Evolutionary conservation across 139 green algal genomes (phyloP).

Genomic region (Tetratostichococcus sp.): DNA sequence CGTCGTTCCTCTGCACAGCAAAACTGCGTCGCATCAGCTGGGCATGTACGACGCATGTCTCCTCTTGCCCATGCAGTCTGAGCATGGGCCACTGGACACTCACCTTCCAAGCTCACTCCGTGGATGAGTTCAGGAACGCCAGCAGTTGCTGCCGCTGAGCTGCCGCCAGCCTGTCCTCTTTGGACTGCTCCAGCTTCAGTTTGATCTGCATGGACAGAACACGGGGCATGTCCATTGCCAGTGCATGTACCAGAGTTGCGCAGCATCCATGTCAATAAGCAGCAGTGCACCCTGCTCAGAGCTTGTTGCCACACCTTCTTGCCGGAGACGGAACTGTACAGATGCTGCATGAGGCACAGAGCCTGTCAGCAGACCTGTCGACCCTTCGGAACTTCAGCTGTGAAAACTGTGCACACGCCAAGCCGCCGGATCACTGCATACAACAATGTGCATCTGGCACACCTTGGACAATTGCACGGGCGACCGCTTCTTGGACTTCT

Average conservation of each 20-base stretch:
- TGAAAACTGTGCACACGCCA: not conserved
- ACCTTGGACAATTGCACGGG: constrained; percentile 17
- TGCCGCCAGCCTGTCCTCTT: constrained; percentile 1
- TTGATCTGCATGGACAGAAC: not conserved
- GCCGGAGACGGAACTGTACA: constrained; percentile 7
- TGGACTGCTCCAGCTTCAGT: constrained; percentile 5
- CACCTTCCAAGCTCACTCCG: no score
- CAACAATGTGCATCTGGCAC: no score
- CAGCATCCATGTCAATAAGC: not conserved
- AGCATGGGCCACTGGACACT: no score
- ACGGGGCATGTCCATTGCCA: not conserved
- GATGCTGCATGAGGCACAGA: not conserved
- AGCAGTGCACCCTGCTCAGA: not conserved
- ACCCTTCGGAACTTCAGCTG: no score
- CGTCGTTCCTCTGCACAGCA: not conserved
- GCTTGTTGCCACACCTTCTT: constrained; percentile 3
- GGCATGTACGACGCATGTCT: not conserved
- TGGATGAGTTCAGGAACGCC: not conserved
- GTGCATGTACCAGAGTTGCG: not conserved
- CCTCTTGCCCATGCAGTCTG: constrained; percentile 3
- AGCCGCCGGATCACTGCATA: not conserved
- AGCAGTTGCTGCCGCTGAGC: constrained; percentile 1
- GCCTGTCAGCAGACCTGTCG: not conserved
- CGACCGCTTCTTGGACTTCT: not conserved
- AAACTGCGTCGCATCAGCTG: not conserved